Evolutionary conservation across 495 filamentous ascomycete species (phyloP).

Genomic region (Aspergillus sparsus): DNA sequence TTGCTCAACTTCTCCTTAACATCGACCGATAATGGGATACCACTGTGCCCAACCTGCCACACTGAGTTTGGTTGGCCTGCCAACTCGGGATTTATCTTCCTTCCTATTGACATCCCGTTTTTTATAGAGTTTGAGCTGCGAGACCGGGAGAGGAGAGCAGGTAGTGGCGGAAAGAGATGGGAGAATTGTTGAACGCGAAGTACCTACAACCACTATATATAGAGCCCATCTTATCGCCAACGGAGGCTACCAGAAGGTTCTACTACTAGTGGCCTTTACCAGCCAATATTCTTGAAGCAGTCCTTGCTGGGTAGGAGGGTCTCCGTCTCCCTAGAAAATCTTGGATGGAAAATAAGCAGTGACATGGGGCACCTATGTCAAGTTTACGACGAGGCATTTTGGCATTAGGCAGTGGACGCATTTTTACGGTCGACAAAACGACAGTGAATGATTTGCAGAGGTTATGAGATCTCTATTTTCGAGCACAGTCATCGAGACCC

Average conservation of each 20-base stretch:
- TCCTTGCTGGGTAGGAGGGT: not conserved
- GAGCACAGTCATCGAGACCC: not conserved
- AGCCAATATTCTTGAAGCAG: conserved; percentile 5
- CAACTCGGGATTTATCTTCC: conserved; percentile 1
- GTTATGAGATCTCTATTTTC: conserved; percentile 6
- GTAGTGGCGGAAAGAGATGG: not conserved
- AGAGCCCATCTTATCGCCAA: not conserved
- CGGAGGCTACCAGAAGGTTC: conserved; percentile 5
- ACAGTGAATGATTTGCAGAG: conserved; percentile 4
- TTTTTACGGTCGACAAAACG: conserved; percentile 3
- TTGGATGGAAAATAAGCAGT: conserved; percentile 1
- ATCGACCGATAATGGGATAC: not conserved
- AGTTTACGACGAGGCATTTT: conserved; percentile 1
- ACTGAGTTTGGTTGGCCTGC: not conserved
- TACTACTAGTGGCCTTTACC: not conserved
- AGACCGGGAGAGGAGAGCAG: conserved; percentile 1
- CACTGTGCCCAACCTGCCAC: conserved; percentile 5
- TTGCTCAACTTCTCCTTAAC: conserved; percentile 5
- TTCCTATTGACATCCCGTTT: not conserved
- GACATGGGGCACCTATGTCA: not conserved
- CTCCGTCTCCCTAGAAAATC: not conserved
- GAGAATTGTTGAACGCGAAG: not conserved
- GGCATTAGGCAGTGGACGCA: conserved; percentile 7
- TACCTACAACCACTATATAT: conserved; percentile 3
- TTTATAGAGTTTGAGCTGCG: not conserved